A percentile compares a stretch with the other conserved stretches of the same genome.
phyloP scores from a whole-genome alignment of 768 basidiomycete genomes.

The Thelephora aurantiotincta region DNA sequence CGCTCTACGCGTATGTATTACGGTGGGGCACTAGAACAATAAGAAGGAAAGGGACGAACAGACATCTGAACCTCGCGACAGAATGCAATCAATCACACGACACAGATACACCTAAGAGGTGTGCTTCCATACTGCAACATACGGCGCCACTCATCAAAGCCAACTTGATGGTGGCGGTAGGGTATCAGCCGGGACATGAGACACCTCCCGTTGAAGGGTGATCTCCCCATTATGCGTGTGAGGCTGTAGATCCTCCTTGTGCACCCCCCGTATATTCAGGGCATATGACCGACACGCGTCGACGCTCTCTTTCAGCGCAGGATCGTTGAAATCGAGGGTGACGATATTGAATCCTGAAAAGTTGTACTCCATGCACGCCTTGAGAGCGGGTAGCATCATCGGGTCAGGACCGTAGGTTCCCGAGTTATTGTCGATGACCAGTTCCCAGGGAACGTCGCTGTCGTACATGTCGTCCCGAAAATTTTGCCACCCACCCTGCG shows the following conservation, averaged over 20 bases:
- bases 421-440: slow-evolving; percentile 77
- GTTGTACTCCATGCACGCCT: slow-evolving; percentile 55
- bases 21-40: too few relatives aligned
- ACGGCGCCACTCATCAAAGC: too few relatives aligned
- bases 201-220: too few relatives aligned
- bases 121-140: too few relatives aligned
- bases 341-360: slow-evolving; percentile 49
- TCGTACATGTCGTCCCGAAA: slow-evolving; percentile 45
- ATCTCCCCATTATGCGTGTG: slow-evolving; percentile 14
- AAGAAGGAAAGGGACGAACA: too few relatives aligned
- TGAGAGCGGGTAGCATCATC: slow-evolving; percentile 42
- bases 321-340: slow-evolving; percentile 41
- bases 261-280: slow-evolving; percentile 40
- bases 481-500: slow-evolving; percentile 48
- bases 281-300: slow-evolving; percentile 61
- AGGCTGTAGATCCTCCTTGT: slow-evolving; percentile 48
- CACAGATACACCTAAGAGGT: too few relatives aligned
- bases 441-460: slow-evolving; percentile 54
- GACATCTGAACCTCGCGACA: too few relatives aligned
- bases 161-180: too few relatives aligned
- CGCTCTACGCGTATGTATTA: too few relatives aligned
- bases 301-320: slow-evolving; percentile 38
- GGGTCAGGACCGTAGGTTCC: slow-evolving; percentile 75
- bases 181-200: too few relatives aligned
- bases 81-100: too few relatives aligned